Base-by-base conservation (phyloP, 202 grass and related monocot genomes). In the Dendrocalamus latiflorus region DNA sequence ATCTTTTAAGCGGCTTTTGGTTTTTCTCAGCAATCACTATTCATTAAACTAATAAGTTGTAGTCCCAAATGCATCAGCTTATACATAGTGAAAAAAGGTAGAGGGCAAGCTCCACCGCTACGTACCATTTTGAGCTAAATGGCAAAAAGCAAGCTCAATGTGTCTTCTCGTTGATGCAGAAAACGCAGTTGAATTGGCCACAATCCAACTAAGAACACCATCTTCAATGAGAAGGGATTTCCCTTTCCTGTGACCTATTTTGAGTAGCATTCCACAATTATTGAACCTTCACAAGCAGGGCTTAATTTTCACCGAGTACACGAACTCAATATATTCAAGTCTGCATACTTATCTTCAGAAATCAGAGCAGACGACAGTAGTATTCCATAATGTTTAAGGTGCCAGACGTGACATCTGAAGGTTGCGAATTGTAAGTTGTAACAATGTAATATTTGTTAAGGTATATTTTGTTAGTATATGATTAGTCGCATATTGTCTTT, bases 71-170 rank as follows among this genome's bases (percentile, higher is more conserved):
- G 14, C 51, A 51, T 49, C 8, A 68, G 14, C 50, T 66, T 43
- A 67, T 30, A 43, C 8, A 75, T 0, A 33, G 28, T n/a, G 20
- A 26, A 39, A 11, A 64, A 69, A 21, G 45, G 9, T 38, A 20
- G 50, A 67, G 10, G 17, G 24, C 44, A 68, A 45, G 21, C 1
- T 65, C 59, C 15, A 20, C 9, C 45, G 66, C 55, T 36, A 84
- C 54, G 0, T 87, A 98, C 93, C 91, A 56, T 98, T 98, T 89
- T 98, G 95, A 84, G 95, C 90, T 72, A 98, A 81, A 87, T 98
- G 87, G 69, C 93, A 98, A 83, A 98, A 89, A 2, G 93, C 89
- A 67, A 98, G 91, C 83, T 98, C 95, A 60, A 98, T 84, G 43
- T 93, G 91, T 24, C 83, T 84, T 74, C 87, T 70, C n/a, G 87